Conservation (phyloP, 345 rosid species). For the Orychophragmus violaceus region DNA sequence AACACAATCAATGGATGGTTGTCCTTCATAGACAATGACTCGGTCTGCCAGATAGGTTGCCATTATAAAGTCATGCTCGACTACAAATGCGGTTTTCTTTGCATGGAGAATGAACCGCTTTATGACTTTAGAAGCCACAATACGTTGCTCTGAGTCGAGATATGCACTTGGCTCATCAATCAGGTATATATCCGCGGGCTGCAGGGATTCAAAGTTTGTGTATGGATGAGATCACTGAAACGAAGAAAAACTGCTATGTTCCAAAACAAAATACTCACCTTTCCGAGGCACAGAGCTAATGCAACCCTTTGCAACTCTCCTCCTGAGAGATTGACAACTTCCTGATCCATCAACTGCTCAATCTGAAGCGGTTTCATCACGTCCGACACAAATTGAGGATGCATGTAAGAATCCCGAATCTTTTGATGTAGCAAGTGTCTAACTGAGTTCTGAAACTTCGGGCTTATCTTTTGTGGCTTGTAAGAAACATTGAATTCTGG, state of each 20-base stretch:
- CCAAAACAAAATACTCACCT: constrained; percentile 40
- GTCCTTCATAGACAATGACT: constrained; percentile 92
- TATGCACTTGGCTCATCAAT: constrained; percentile 99
- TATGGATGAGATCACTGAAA: constrained; percentile 19
- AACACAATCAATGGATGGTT: constrained; percentile 77
- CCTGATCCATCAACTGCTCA: constrained; percentile 95
- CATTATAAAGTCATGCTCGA: constrained; percentile 98
- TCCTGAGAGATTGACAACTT: constrained; percentile 91
- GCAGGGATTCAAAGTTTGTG: constrained; percentile 27
- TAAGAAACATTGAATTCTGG: constrained; percentile 96
- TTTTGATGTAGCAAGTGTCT: constrained; percentile 78
- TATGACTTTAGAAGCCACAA: constrained; percentile 94
- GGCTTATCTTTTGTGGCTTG: constrained; percentile 98
- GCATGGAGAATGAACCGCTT: constrained; percentile 97
- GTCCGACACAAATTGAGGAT: constrained; percentile 96
- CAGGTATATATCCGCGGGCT: constrained; percentile 98
- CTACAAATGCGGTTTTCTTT: constrained; percentile 97
- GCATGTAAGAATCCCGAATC: constrained; percentile 87
- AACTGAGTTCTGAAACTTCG: constrained; percentile 68
- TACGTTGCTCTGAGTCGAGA: constrained; percentile 99
- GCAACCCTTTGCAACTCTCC: constrained; percentile 99
- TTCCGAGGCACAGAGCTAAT: constrained; percentile 88
- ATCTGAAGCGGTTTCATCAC: constrained; percentile 98
- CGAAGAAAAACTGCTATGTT: not conserved
- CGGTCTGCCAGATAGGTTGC: constrained; percentile 91